A percentile compares a stretch with the other conserved stretches of the same genome.
These are phyloP conservation scores for Sanguinoderma infundibulare DNA, from an alignment of 1,284 basidiomycete species.

Conservation along the genomic window DNA sequence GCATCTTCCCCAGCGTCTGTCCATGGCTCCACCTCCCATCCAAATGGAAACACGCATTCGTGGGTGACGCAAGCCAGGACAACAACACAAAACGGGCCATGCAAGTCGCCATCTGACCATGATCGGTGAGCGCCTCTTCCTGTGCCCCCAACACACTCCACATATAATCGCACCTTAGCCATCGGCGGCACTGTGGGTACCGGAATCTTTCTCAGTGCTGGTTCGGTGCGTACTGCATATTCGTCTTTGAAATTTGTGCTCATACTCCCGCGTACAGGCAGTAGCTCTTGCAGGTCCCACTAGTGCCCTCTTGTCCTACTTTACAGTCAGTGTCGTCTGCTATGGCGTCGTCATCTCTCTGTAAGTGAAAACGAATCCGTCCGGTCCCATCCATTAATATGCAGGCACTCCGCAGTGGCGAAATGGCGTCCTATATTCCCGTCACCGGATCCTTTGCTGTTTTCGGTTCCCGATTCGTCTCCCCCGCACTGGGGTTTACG, in stretches of 20 bases:
- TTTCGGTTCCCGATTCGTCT: slow-evolving; percentile 43
- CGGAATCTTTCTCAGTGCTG: slow-evolving; percentile 59
- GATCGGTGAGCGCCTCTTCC: slow-evolving; percentile 40
- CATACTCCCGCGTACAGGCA: slow-evolving; percentile 31
- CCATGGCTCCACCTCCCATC: neutral
- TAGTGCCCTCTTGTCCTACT: slow-evolving; percentile 53
- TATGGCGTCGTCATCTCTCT: slow-evolving; percentile 57
- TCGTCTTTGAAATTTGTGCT: neutral
- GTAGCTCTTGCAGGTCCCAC: slow-evolving; percentile 51
- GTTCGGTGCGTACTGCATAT: slow-evolving; percentile 43
- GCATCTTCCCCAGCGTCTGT: slow-evolving; percentile 3
- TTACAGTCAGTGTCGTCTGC: slow-evolving; percentile 54
- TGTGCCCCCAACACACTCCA: too few relatives aligned
- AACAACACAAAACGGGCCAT: slow-evolving; percentile 43
- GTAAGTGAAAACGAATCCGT: slow-evolving; percentile 32
- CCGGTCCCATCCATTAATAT: neutral
- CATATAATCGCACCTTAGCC: slow-evolving; percentile 37
- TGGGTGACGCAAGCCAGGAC: slow-evolving; percentile 24
- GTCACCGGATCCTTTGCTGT: slow-evolving; percentile 57
- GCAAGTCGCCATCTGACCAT: slow-evolving; percentile 47
- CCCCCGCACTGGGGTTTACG: slow-evolving; percentile 36
- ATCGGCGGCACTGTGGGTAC: slow-evolving; percentile 56
- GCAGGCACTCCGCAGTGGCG: slow-evolving; percentile 42
- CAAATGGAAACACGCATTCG: slow-evolving; percentile 32
- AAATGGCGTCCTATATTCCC: slow-evolving; percentile 57